phyloP scores from a whole-genome alignment of 2,329 filamentous ascomycete genomes.

The Aureobasidium melanogenum region DNA sequence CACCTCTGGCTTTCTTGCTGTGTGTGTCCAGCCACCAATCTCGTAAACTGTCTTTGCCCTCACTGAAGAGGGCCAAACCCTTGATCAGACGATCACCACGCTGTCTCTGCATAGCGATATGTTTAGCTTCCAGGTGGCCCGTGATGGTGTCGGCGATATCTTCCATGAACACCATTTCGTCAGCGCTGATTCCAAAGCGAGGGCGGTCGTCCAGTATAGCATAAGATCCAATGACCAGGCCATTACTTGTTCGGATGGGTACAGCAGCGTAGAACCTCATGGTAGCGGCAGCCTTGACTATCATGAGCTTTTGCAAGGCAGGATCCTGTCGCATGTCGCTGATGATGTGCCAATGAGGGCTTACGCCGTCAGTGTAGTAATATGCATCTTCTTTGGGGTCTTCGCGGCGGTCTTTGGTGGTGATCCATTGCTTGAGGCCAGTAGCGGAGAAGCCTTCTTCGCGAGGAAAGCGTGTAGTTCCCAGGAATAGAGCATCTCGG shows the following conservation, averaged over 20 bases:
- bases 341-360: conserved; percentile 19
- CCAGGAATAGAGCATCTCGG: conserved; percentile 29
- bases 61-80: conserved; percentile 41
- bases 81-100: conserved; percentile 46
- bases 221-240: conserved; percentile 51
- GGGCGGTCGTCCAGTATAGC: conserved; percentile 51
- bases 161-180: conserved; percentile 47
- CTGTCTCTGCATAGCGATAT: conserved; percentile 43
- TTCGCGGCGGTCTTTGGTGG: conserved; percentile 18
- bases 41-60: conserved; percentile 18
- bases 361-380: conserved; percentile 19
- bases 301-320: not conserved
- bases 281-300: conserved; percentile 12
- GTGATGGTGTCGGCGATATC: conserved; percentile 50
- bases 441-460: conserved; percentile 29
- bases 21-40: conserved; percentile 21
- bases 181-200: conserved; percentile 41
- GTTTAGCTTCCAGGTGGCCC: conserved; percentile 46
- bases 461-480: conserved; percentile 23
- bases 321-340: conserved; percentile 17
- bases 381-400: conserved; percentile 15
- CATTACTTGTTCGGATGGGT: conserved; percentile 49
- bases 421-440: conserved; percentile 15
- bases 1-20: not conserved
- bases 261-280: conserved; percentile 47